phyloP scores from a whole-genome alignment of 2,329 filamentous ascomycete species.

The Aphanoascus verrucosus region DNA sequence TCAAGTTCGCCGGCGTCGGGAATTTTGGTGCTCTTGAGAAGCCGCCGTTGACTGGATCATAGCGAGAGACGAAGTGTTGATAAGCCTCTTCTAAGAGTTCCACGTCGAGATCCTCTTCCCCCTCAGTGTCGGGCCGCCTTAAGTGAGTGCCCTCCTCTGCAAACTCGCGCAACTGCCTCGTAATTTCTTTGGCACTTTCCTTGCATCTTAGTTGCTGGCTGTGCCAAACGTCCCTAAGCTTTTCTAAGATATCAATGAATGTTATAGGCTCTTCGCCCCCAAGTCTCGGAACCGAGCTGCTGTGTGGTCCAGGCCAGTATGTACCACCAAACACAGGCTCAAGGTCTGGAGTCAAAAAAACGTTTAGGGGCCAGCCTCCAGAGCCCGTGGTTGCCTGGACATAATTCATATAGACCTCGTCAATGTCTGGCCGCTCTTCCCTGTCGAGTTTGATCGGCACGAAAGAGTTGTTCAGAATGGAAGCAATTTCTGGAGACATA shows the following conservation, averaged over 20 bases:
- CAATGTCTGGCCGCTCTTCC: constrained; percentile 86
- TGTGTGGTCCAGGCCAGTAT: constrained; percentile 79
- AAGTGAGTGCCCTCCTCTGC: constrained; percentile 68
- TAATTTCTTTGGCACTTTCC: constrained; percentile 71
- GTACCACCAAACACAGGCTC: constrained; percentile 93
- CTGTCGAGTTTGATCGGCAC: constrained; percentile 87
- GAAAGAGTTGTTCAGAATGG: constrained; percentile 74
- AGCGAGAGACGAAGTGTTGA: constrained; percentile 67
- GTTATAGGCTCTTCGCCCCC: constrained; percentile 51
- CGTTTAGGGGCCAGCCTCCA: constrained; percentile 89
- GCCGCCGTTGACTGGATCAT: constrained; percentile 65
- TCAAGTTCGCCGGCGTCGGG: constrained; percentile 72
- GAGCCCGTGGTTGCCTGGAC: constrained; percentile 82
- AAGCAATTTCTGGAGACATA: constrained; percentile 66
- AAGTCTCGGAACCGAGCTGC: constrained; percentile 35
- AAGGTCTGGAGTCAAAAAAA: constrained; percentile 89
- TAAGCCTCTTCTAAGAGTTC: constrained; percentile 88
- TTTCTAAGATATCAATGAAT: constrained; percentile 72
- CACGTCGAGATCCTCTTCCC: constrained; percentile 65
- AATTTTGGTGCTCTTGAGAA: constrained; percentile 81
- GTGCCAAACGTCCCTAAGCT: constrained; percentile 64
- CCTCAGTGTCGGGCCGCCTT: constrained; percentile 33
- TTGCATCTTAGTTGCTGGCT: constrained; percentile 75
- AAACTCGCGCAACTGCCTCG: constrained; percentile 71
- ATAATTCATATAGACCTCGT: constrained; percentile 97